Conservation (phyloP, 257 asterid species). For the Fraxinus anomala region DNA sequence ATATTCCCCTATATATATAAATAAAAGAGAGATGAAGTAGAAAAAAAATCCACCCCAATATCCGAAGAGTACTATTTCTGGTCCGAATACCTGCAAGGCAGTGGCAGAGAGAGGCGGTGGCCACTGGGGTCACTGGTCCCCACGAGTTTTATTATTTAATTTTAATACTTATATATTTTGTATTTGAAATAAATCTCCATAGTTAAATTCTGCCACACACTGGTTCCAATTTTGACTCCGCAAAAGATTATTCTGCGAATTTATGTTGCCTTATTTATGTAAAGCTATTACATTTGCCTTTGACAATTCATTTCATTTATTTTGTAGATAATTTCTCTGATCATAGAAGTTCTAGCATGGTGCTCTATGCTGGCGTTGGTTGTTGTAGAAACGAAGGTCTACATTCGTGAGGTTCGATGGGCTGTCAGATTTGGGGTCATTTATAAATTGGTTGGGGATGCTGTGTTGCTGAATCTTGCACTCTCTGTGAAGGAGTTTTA, state of each 20-base stretch:
- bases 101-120: background rate
- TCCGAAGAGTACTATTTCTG: background rate
- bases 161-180: background rate
- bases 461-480: constrained; percentile 71
- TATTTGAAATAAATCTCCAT: background rate
- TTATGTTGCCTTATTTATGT: constrained; percentile 2
- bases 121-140: background rate
- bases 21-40: background rate
- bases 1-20: background rate
- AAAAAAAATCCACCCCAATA: background rate
- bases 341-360: constrained; percentile 83
- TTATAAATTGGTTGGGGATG: constrained; percentile 79
- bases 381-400: constrained; percentile 67
- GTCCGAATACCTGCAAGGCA: background rate
- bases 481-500: constrained; percentile 61
- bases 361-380: constrained; percentile 75
- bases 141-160: background rate
- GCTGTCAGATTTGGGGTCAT: constrained; percentile 76
- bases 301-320: constrained; percentile 24
- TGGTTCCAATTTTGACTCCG: background rate
- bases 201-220: background rate
- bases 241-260: background rate
- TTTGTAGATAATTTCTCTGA: constrained; percentile 55
- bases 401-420: constrained; percentile 85
- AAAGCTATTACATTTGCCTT: constrained; percentile 18